Conservation (phyloP, 1,139 yeast genomes). For the Wickerhamomyces sp. region DNA sequence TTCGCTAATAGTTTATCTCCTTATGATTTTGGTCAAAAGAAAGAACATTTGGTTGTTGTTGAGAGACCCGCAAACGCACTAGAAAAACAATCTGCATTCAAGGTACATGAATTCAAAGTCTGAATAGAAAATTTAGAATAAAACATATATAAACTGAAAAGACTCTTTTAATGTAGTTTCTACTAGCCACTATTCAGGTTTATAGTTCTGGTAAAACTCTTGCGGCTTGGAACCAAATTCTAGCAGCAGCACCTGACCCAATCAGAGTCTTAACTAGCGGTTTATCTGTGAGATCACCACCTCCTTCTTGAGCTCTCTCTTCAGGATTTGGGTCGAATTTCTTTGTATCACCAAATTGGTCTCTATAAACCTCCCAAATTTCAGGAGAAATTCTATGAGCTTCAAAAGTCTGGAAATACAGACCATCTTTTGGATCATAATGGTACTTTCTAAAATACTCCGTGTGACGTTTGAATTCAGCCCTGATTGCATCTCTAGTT, state of each 20-base stretch:
- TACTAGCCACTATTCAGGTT: not conserved
- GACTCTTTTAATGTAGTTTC: no score
- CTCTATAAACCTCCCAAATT: conserved; percentile 46
- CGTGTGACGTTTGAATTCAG: conserved; percentile 47
- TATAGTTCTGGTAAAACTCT: conserved; percentile 39
- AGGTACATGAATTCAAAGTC: conserved; percentile 60
- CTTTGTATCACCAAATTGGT: conserved; percentile 55
- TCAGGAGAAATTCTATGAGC: conserved; percentile 52
- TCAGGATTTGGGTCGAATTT: conserved; percentile 48
- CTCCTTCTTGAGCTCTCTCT: conserved; percentile 39
- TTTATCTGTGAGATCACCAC: conserved; percentile 35
- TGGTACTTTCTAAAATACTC: conserved; percentile 52
- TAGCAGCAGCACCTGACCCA: conserved; percentile 64
- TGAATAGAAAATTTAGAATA: conserved; percentile 18
- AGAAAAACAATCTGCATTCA: conserved; percentile 71
- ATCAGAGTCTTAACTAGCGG: conserved; percentile 52
- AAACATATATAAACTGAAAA: not conserved
- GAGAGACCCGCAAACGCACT: conserved; percentile 71
- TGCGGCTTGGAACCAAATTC: conserved; percentile 67
- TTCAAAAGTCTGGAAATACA: conserved; percentile 60
- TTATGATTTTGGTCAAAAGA: conserved; percentile 3
- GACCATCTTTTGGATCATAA: conserved; percentile 55
- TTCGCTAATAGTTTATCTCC: conserved; percentile 52
- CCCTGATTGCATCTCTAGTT: conserved; percentile 28
- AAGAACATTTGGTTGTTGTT: conserved; percentile 57